Base-by-base conservation (phyloP, 2,329 filamentous ascomycete species). In the Aspergillus piperis region DNA sequence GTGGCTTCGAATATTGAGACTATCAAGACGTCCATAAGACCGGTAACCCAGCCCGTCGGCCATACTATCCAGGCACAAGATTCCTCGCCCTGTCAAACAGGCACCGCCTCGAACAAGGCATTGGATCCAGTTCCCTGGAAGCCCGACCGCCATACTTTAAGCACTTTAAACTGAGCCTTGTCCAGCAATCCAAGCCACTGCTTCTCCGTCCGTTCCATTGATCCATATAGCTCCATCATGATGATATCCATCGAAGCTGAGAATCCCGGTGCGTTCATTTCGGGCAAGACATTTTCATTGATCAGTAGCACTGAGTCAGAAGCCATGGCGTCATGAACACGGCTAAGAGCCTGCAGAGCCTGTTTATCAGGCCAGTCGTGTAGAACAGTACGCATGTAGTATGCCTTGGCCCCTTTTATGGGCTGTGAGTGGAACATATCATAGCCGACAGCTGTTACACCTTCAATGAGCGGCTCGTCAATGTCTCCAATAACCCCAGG, bases 401-500 rank as follows among this genome's bases (percentile, higher is more conserved):
- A 73, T 27, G 62, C 63, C 36, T 58, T 65, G 2, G 71, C 70
- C 7, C 65, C 65, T n/a, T 55, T 55, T 2, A 66, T 27, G 6
- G 69, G 62, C 39, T 70, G 69, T 6, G 60, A 50, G 0, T 62
- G 58, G n/a, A 69, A 70, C 47, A 70, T 64, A 19, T 66, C 57
- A 54, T 68, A 49, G 1, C 50, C 15, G 0, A 58, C 10, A 1
- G 53, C 53, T n/a, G 5, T 41, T 53, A 69, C 61, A 23, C 65
- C 65, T 1, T 66, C 63, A 17, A 30, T 17, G 11, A 71, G 62
- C 17, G 44, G 47, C 5, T 30, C 48, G 8, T 54, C 39, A 10
- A 68, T 62, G 30, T 65, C 65, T 3, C 64, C 62, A 32, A 78
- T 66, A 2, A 74, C 72, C 21, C 70, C 64, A 2, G 75, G 74